Base-by-base conservation (phyloP, 352 stramenopile genomes). In the Paralagenidium karlingii region DNA sequence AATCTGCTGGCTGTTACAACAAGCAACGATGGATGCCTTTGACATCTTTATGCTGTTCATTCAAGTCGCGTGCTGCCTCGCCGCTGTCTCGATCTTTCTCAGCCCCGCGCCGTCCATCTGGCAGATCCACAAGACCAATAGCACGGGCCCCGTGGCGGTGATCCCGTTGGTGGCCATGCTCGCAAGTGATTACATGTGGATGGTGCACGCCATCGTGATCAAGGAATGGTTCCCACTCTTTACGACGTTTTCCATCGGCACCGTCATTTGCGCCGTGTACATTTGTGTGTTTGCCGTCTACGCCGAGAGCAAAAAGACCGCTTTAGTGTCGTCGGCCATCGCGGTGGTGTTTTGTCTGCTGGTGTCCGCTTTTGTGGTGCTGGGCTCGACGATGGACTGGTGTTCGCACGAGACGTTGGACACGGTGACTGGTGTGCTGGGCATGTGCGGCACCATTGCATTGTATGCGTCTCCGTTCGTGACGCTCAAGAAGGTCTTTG, bases 201-300 rank as follows among this genome's bases (percentile, higher is more conserved):
- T n/a, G n/a, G n/a, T n/a, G n/a, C n/a, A n/a, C n/a, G n/a, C n/a
- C n/a, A n/a, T n/a, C n/a, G n/a, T n/a, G n/a, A n/a, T n/a, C n/a
- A n/a, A n/a, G n/a, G n/a, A n/a, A n/a, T n/a, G n/a, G n/a, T 74
- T 70, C 36, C 64, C 68, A 4, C 47, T 82, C 9, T 56, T 77
- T 24, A 51, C 57, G 15, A 76, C 62, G 0, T 82, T 65, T 26
- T 49, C 45, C n/a, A 43, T 73, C 11, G 68, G 64, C 16, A 51
- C 63, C 45, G 38, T 68, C 11, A 34, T 67, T 2, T 49, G 56
- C 11, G 16, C 71, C 27, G 20, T 49, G 16, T 82, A 71, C 53
- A 63, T 82, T 24, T n/a, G n/a, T n/a, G n/a, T n/a, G n/a, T n/a
- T n/a, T n/a, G 24, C 54, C 7, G 32, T 77, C 21, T 79, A 77